A percentile compares a stretch with the other conserved stretches of the same genome.
Conservation (phyloP, 345 rosid genomes). For the Citrus reticulata region DNA sequence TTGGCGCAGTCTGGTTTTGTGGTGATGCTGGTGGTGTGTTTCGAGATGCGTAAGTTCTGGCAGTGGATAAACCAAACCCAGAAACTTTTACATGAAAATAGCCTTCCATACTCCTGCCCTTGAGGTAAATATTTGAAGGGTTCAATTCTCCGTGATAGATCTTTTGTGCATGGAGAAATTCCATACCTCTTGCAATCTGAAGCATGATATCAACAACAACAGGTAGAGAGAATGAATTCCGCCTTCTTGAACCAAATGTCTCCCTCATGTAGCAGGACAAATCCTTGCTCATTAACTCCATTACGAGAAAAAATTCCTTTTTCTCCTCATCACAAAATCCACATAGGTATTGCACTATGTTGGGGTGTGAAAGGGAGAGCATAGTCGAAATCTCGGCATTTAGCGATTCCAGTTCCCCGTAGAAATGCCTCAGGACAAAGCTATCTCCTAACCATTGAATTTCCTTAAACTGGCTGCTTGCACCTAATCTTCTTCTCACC, state of each 20-base stretch:
- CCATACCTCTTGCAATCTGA: slow-evolving; percentile 94
- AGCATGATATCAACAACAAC: slow-evolving; percentile 79
- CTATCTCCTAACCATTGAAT: slow-evolving; percentile 87
- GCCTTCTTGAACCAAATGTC: slow-evolving; percentile 59
- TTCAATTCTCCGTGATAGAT: slow-evolving; percentile 71
- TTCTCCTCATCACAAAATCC: slow-evolving; percentile 77
- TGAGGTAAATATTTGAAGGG: slow-evolving; percentile 59
- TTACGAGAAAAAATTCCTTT: slow-evolving; percentile 66
- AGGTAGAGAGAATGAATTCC: slow-evolving; percentile 52
- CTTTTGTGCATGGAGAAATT: slow-evolving; percentile 66
- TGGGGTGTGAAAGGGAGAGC: slow-evolving; percentile 81
- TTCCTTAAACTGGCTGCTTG: slow-evolving; percentile 69
- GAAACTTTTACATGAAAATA: slow-evolving; percentile 73
- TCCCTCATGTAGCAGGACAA: slow-evolving; percentile 63
- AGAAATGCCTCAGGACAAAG: slow-evolving; percentile 62
- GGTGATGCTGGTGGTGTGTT: slow-evolving; percentile 13
- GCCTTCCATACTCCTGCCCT: slow-evolving; percentile 67
- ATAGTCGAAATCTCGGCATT: slow-evolving; percentile 50
- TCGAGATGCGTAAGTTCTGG: slow-evolving; percentile 29
- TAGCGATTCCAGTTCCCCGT: slow-evolving; percentile 51
- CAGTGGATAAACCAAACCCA: slow-evolving; percentile 50
- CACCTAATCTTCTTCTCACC: slow-evolving; percentile 64
- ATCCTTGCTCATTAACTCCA: slow-evolving; percentile 84
- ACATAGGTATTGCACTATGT: slow-evolving; percentile 64
- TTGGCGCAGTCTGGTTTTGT: slow-evolving; percentile 24